Conservation (phyloP, 441 rosid genomes). For the Codiaeum variegatum region DNA sequence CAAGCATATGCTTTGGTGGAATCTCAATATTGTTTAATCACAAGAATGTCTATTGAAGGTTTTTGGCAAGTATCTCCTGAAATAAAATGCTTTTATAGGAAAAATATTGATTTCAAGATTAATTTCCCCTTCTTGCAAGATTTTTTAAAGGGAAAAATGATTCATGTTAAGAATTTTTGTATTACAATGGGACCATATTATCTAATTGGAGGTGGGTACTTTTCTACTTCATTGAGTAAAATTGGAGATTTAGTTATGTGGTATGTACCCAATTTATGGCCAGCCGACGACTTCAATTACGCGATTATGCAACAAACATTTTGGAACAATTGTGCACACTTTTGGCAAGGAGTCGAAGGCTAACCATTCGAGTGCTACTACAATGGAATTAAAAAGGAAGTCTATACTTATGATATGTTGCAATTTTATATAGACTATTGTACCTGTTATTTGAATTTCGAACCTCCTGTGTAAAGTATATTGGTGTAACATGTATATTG, state of each 20-base stretch:
- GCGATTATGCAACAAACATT: not conserved
- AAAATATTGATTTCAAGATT: not conserved
- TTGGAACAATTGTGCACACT: not conserved
- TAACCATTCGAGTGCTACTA: not conserved
- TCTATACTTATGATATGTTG: not conserved
- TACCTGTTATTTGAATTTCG: too few relatives aligned
- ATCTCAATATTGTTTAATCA: not conserved
- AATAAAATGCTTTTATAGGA: not conserved
- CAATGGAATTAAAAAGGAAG: not conserved
- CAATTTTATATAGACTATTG: not conserved
- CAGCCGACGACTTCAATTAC: not conserved
- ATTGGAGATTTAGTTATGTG: not conserved
- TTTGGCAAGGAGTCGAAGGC: not conserved
- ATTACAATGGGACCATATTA: not conserved
- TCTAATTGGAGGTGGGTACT: constrained; percentile 7
- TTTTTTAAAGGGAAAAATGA: not conserved
- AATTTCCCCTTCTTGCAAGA: not conserved
- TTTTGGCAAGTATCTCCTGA: constrained; percentile 12
- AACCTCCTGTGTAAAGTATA: too few relatives aligned
- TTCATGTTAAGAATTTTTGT: not conserved
- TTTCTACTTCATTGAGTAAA: not conserved
- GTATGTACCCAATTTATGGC: constrained; percentile 10
- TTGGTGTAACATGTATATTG: too few relatives aligned
- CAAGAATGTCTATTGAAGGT: constrained; percentile 7
- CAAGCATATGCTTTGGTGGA: not conserved